A percentile compares a stretch with the other conserved stretches of the same genome.
Conservation (phyloP, 2,329 filamentous ascomycete species). For the Neonectria neomacrospora region DNA sequence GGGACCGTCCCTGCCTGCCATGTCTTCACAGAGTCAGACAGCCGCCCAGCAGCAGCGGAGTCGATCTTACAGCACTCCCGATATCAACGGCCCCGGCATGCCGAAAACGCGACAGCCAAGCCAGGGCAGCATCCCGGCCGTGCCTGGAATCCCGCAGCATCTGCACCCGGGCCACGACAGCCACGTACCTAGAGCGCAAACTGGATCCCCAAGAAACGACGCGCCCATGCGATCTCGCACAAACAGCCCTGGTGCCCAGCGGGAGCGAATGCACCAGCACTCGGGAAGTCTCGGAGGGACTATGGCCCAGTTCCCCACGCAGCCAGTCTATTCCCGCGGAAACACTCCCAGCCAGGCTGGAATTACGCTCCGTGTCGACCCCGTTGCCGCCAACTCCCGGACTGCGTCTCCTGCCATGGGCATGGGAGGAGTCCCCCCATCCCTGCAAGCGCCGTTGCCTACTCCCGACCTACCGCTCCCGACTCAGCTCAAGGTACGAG, state of each 20-base stretch:
- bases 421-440: conserved; percentile 46
- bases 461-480: conserved; percentile 65
- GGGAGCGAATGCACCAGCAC: conserved; percentile 65
- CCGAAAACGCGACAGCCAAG: conserved; percentile 67
- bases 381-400: conserved; percentile 53
- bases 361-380: conserved; percentile 53
- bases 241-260: conserved; percentile 75
- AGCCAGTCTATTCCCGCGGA: conserved; percentile 64
- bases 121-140: conserved; percentile 70
- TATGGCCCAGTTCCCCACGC: conserved; percentile 66
- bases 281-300: conserved; percentile 61
- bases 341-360: conserved; percentile 53
- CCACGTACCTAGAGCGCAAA: conserved; percentile 80
- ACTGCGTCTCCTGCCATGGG: conserved; percentile 61
- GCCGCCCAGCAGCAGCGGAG: conserved; percentile 76
- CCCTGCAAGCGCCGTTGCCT: conserved; percentile 44
- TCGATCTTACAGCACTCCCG: conserved; percentile 93
- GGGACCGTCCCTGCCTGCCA: conserved; percentile 82
- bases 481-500: conserved; percentile 93
- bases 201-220: conserved; percentile 78
- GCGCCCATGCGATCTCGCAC: conserved; percentile 75
- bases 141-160: conserved; percentile 81
- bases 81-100: conserved; percentile 80
- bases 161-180: conserved; percentile 70
- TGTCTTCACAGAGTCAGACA: conserved; percentile 67